Conservation (phyloP, 345 rosid species). For the Atalantia buxifolia region DNA sequence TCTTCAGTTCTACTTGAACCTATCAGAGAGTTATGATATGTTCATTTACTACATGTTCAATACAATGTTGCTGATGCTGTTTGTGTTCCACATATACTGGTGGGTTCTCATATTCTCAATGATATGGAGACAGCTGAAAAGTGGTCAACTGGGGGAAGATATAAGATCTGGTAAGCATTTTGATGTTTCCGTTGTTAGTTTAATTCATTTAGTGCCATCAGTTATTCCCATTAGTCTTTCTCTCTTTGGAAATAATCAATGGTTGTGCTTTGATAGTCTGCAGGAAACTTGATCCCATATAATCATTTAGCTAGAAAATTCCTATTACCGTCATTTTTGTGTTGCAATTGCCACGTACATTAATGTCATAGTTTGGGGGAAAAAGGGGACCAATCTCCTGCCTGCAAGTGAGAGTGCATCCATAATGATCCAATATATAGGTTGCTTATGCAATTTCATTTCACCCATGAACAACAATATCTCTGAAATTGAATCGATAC, state of each 20-base stretch:
- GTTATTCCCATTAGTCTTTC: not conserved
- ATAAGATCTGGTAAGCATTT: conserved; percentile 84
- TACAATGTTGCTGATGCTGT: conserved; percentile 77
- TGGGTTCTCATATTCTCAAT: conserved; percentile 87
- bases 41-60: conserved; percentile 72
- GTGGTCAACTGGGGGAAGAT: conserved; percentile 93
- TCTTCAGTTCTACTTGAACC: conserved; percentile 43
- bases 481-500: not conserved
- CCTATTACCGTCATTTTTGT: not conserved
- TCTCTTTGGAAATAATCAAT: not conserved
- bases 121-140: conserved; percentile 76
- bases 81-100: conserved; percentile 97
- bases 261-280: not conserved
- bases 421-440: not conserved
- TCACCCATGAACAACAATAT: not conserved
- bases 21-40: conserved; percentile 34
- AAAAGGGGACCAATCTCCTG: not conserved
- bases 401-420: not conserved
- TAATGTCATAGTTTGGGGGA: not conserved
- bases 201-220: not conserved
- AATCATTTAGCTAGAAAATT: not conserved
- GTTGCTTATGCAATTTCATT: not conserved
- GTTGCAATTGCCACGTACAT: not conserved
- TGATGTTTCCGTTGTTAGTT: not conserved
- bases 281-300: too few relatives aligned